phyloP scores from a whole-genome alignment of 2,329 filamentous ascomycete genomes.

The Aspergillus ochraceus region DNA sequence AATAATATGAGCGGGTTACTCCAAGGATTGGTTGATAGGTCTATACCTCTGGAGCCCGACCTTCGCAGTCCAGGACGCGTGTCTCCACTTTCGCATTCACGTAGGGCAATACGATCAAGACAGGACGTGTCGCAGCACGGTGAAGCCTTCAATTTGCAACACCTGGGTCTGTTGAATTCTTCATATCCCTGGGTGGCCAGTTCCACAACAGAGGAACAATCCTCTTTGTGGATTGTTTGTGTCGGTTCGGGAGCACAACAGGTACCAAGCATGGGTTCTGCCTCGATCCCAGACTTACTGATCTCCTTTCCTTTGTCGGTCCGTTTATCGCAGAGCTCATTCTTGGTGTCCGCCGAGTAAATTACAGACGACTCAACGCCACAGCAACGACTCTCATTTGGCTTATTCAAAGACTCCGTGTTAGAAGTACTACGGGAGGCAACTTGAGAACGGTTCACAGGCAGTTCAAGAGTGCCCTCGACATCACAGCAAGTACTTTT shows the following conservation, averaged over 20 bases:
- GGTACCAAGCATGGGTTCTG: neutral
- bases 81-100: slow-evolving; percentile 35
- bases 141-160: slow-evolving; percentile 44
- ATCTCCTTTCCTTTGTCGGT: neutral
- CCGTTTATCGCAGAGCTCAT: too few relatives aligned
- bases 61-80: neutral
- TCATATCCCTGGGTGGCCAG: neutral
- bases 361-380: too few relatives aligned
- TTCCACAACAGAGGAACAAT: neutral
- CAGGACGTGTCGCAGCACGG: slow-evolving; percentile 49
- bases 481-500: neutral
- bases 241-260: neutral
- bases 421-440: too few relatives aligned
- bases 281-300: neutral
- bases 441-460: too few relatives aligned
- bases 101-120: slow-evolving; percentile 47
- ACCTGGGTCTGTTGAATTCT: slow-evolving; percentile 22
- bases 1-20: slow-evolving; percentile 1
- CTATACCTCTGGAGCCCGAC: neutral
- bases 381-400: too few relatives aligned
- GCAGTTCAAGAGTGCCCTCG: too few relatives aligned
- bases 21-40: slow-evolving; percentile 5
- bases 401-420: too few relatives aligned
- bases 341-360: too few relatives aligned
- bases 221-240: neutral